Base-by-base conservation (phyloP, 768 basidiomycete genomes). In the Phaffia australis region DNA sequence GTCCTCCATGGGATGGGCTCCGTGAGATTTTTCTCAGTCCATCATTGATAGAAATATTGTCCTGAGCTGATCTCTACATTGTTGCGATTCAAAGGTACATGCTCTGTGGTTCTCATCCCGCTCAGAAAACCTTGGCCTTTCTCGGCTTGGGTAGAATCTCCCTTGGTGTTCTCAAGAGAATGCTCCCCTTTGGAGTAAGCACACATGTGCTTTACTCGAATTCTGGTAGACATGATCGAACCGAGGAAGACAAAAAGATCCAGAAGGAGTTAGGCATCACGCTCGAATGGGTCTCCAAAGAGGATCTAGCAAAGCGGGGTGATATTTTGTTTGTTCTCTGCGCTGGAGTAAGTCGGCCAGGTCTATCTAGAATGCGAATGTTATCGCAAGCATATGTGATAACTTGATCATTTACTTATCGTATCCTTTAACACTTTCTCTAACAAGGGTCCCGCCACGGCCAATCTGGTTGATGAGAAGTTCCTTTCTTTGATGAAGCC, bases 71-170 rank as follows among this genome's bases (percentile, higher is more conserved):
- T 42, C 35, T 71, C 6, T 2, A 2, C 3, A 9, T 56, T 5
- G 59, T 58, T 25, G 16, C 63, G 0, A 60, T 67, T n/a, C 69
- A 69, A 16, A 55, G 92, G 85, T 92, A 90, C 76, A 78, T 80
- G 16, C 83, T 93, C 71, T 90, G 88, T 70, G 93, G 94, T 0
- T 87, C 75, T 8, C 72, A 74, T 3, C 70, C 78, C 63, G 69
- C 70, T 21, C 70, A 73, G 11, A 75, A 76, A 19, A 93, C 85
- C 0, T 83, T 85, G 1, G 92, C 90, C 0, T 95, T 98, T 78
- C 80, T 98, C 42, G 95, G 95, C 16, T 97, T 98, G 71, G 94
- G 94, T 7, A 84, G 94, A 29, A 98, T 98, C 71, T 84, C 91
- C 0, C 89, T 92, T 72, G 86, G 86, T 25, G 87, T 87, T 0